phyloP scores from a whole-genome alignment of 2,329 filamentous ascomycete genomes.

The Paecilomyces sp. region DNA sequence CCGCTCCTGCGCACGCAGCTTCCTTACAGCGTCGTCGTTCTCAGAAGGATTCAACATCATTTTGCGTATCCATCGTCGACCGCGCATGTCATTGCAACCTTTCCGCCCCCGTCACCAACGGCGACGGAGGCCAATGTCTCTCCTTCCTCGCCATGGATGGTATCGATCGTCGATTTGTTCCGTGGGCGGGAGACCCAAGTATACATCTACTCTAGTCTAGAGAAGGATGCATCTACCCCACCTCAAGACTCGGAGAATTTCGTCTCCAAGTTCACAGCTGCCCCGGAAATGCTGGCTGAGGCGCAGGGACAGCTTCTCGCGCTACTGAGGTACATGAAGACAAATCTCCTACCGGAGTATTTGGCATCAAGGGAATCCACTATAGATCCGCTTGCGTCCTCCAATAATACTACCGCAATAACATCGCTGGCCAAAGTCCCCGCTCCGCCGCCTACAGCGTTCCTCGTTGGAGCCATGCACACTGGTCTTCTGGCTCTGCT shows the following conservation, averaged over 20 bases:
- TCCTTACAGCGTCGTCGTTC: slow-evolving; percentile 29
- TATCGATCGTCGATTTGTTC: slow-evolving; percentile 33
- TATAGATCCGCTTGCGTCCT: background rate
- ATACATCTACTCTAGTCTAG: slow-evolving; percentile 34
- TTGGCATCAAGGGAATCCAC: slow-evolving; percentile 10
- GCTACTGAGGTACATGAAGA: slow-evolving; percentile 19
- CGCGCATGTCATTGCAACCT: slow-evolving; percentile 26
- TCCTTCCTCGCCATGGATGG: slow-evolving; percentile 27
- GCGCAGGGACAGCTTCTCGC: slow-evolving; percentile 20
- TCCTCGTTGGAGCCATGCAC: slow-evolving; percentile 32
- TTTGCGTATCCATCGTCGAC: slow-evolving; percentile 22
- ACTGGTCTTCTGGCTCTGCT: slow-evolving; percentile 24
- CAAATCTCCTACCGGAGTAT: slow-evolving; percentile 18
- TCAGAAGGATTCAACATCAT: slow-evolving; percentile 33
- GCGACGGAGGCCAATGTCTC: background rate
- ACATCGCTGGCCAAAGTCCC: slow-evolving; percentile 11
- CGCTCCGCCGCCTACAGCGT: slow-evolving; percentile 17
- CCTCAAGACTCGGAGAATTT: background rate
- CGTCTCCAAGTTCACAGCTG: slow-evolving; percentile 9
- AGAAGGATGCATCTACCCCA: slow-evolving; percentile 13
- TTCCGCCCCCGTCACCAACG: slow-evolving; percentile 11
- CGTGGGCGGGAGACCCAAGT: slow-evolving; percentile 34
- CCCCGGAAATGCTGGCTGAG: slow-evolving; percentile 6
- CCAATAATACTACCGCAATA: background rate
- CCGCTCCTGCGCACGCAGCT: slow-evolving; percentile 25